These are phyloP conservation scores for Colletotrichum acutatum DNA, from an alignment of 2,329 filamentous ascomycete genomes.

Conservation along the genomic window DNA sequence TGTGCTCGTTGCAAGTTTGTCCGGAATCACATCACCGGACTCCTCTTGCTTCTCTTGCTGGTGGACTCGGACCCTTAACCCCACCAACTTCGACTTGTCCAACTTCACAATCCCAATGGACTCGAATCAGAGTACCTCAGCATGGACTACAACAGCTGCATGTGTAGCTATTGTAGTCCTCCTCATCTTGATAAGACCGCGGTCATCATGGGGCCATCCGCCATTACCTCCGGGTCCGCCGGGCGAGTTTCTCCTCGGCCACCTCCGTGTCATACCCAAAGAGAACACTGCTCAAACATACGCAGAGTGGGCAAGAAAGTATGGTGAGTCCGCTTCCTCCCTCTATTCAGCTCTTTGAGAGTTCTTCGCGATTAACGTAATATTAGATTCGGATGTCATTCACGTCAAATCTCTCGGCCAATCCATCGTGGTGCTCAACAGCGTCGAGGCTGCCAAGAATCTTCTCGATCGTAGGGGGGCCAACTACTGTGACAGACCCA, in stretches of 20 bases:
- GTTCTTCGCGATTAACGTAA: not conserved
- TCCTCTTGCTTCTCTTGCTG: not conserved
- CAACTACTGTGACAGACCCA: slow-evolving; percentile 57
- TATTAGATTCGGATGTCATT: slow-evolving; percentile 43
- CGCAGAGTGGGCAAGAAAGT: slow-evolving; percentile 46
- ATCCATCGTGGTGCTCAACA: slow-evolving; percentile 55
- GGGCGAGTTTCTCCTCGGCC: slow-evolving; percentile 48
- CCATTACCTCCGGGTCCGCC: slow-evolving; percentile 35
- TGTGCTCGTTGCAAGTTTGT: not conserved
- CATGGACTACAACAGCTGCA: slow-evolving; percentile 13
- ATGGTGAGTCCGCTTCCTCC: slow-evolving; percentile 60
- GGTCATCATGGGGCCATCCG: slow-evolving; percentile 20
- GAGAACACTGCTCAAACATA: slow-evolving; percentile 34
- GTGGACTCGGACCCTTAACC: not conserved
- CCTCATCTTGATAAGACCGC: slow-evolving; percentile 14
- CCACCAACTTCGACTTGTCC: not conserved
- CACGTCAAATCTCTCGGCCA: slow-evolving; percentile 45
- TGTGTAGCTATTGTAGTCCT: slow-evolving; percentile 21
- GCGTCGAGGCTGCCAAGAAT: slow-evolving; percentile 52
- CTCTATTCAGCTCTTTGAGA: not conserved
- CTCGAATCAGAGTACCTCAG: not conserved
- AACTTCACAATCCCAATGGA: slow-evolving; percentile 5
- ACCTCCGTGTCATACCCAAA: slow-evolving; percentile 47
- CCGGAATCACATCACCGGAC: not conserved
- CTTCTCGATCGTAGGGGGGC: slow-evolving; percentile 56